Evolutionary conservation across 1,284 basidiomycete species (phyloP), one percentile per base, ranked within the genome.

Genomic region (Moesziomyces parantarcticus): DNA sequence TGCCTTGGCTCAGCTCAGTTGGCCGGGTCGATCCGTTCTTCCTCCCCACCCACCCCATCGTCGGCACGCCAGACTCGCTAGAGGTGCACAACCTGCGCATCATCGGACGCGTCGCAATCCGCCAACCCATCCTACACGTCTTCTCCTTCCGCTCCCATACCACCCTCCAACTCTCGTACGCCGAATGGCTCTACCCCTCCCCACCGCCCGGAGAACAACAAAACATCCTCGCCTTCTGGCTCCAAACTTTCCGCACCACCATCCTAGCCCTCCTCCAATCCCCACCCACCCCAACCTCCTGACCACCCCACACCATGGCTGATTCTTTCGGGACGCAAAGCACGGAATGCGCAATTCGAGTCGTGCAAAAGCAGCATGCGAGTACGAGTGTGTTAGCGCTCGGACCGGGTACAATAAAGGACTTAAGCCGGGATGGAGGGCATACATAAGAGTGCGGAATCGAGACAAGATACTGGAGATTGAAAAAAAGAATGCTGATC

Each of bases 71-170:
- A n/a, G 26, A 8, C 16, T 51, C 34, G 3, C 41, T 68, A 10
- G 40, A 67, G 14, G 49, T 36, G 2, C 32, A 40, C 43, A 42
- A 64, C 32, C 6, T 68, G 16, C 36, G 56, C 13, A 25, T 64
- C n/a, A 13, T 64, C 6, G 70, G 64, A 18, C 40, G 70, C 23
- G 48, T 58, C 3, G 59, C 43, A 8, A 68, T 61, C 46, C 57
- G 64, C 21, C 70, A 73, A 52, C 70, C 70, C 41, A 59, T 73
- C 50, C 47, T 73, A 1, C 70, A 74, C 65, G 55, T 62, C 14
- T 69, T 45, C 21, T 41, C 53, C 5, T 65, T 54, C 36, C 34
- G 53, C 20, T 44, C 7, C 11, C 29, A 58, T 21, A 58, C 59
- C 40, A 51, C 55, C 3, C 22, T 69, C 43, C 64, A 69, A 34